Percentiles rank a stretch among this genome's conserved stretches.
Evolutionary conservation across 2,329 filamentous ascomycete species (phyloP).

Genomic region (Fusarium nelsonii): DNA sequence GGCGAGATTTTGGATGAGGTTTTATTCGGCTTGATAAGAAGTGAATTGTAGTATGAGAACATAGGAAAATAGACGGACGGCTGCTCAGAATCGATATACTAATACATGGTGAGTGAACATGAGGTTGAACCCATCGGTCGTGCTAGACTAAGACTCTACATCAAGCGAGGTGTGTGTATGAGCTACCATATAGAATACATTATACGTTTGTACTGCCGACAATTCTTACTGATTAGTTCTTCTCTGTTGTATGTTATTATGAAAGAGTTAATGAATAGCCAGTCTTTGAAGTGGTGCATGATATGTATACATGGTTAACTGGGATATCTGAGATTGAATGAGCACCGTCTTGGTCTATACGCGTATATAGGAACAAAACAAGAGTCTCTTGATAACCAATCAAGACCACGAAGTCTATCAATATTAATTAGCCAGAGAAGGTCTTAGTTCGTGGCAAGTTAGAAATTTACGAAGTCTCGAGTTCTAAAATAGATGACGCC

Average conservation of each 20-base stretch:
- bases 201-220: too few species aligned
- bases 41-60: constrained; percentile 45
- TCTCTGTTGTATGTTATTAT: too few species aligned
- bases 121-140: background rate
- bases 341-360: background rate
- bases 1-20: constrained; percentile 55
- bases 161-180: background rate
- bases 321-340: background rate
- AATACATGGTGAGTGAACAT: background rate
- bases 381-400: background rate
- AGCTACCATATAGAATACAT: background rate
- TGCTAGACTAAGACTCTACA: background rate
- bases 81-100: background rate
- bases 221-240: too few species aligned
- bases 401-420: background rate
- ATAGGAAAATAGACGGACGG: background rate
- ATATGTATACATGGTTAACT: background rate
- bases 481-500: constrained; percentile 26
- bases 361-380: background rate
- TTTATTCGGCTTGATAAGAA: constrained; percentile 56
- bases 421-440: background rate
- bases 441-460: constrained; percentile 1
- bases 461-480: background rate
- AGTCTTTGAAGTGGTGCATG: background rate
- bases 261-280: background rate